Conservation (phyloP, 495 filamentous ascomycete species). For the Aspergillus heteromorphus region DNA sequence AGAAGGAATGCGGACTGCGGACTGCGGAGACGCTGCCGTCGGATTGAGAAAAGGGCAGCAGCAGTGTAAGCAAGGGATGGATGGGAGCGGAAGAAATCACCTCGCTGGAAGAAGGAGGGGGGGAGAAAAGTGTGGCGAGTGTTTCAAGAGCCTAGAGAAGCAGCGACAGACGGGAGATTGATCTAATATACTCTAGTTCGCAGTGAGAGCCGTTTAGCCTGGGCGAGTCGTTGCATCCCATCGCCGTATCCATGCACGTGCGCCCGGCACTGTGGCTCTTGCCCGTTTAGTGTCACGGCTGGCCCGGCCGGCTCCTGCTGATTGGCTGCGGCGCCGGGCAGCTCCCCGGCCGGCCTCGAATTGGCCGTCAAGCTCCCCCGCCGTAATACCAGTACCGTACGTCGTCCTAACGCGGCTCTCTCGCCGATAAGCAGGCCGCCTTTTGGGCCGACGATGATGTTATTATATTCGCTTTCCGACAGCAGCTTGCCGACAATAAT, state of each 20-base stretch:
- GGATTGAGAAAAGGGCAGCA: background rate
- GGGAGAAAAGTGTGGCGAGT: background rate
- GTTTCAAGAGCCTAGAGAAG: background rate
- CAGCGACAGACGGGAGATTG: background rate
- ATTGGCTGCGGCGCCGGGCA: background rate
- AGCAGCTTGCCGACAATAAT: too few species aligned
- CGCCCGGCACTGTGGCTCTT: background rate
- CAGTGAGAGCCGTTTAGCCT: background rate
- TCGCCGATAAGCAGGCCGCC: background rate
- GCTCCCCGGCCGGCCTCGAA: background rate
- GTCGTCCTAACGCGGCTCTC: background rate
- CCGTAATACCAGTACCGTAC: background rate
- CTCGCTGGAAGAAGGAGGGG: background rate
- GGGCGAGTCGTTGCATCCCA: background rate
- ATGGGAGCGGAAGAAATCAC: background rate
- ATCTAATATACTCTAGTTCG: background rate
- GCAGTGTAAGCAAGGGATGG: background rate
- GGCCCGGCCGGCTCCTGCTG: background rate
- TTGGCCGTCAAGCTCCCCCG: too few species aligned
- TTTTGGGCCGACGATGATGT: background rate
- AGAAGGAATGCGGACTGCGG: background rate
- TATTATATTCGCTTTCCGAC: background rate
- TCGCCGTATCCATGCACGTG: constrained; percentile 2
- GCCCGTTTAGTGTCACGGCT: background rate
- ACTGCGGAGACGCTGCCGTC: background rate